Conservation (phyloP, 768 basidiomycete genomes). For the Xerocomellus dryophilus region DNA sequence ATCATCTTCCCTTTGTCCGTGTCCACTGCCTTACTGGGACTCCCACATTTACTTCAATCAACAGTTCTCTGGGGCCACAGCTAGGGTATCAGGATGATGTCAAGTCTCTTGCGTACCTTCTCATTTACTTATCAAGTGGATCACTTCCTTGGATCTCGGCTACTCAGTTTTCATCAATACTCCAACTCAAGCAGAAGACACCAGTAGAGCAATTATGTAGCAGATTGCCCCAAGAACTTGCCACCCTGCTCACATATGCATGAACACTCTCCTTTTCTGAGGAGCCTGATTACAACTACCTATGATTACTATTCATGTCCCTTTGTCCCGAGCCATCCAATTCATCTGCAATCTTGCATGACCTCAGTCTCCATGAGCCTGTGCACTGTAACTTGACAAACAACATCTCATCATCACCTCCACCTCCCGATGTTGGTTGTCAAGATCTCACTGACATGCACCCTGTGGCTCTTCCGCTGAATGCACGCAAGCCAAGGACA, state of each 20-base stretch:
- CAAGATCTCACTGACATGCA: no score
- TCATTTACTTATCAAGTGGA: neutral
- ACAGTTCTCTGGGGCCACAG: neutral
- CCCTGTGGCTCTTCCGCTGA: no score
- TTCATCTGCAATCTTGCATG: neutral
- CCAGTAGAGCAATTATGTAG: neutral
- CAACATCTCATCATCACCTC: no score
- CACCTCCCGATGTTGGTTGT: no score
- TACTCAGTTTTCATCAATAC: neutral
- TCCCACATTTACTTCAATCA: neutral
- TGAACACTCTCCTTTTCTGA: neutral
- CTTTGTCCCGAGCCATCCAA: neutral
- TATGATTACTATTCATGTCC: neutral
- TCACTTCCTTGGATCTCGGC: neutral
- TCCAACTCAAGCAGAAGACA: neutral
- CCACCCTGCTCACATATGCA: neutral
- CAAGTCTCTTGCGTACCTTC: neutral
- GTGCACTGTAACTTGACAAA: no score
- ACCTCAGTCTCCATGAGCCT: neutral
- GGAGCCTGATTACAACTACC: neutral
- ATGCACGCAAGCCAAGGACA: no score
- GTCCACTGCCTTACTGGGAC: neutral
- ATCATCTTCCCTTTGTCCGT: neutral
- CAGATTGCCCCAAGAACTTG: neutral
- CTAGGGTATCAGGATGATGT: neutral